Percentiles rank a stretch among this genome's conserved stretches.
phyloP scores from a whole-genome alignment of 192 early-diverging fungal species.

The Gaertneriomyces sp. region DNA sequence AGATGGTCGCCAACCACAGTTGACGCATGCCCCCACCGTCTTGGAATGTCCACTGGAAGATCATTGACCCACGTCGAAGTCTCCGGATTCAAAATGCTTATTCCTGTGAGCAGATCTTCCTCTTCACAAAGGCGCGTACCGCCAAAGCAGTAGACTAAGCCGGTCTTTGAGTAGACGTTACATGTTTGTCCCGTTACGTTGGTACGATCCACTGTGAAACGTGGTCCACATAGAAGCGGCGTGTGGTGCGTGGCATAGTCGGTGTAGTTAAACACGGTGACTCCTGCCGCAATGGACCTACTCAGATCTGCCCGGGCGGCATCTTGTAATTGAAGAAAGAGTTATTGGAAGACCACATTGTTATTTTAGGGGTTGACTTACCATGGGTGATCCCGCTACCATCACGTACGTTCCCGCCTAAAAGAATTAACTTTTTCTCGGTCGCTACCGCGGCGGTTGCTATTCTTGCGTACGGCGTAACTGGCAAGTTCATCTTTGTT shows the following conservation, averaged over 20 bases:
- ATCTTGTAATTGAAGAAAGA: neutral
- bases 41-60: neutral
- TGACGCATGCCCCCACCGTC: constrained; percentile 9
- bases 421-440: neutral
- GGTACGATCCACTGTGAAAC: constrained; percentile 1
- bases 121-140: neutral
- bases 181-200: constrained; percentile 13
- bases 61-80: neutral
- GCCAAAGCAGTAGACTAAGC: constrained; percentile 18
- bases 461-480: constrained; percentile 7
- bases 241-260: neutral
- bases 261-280: neutral
- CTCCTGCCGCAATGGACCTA: neutral
- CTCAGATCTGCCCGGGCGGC: neutral
- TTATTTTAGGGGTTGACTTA: neutral
- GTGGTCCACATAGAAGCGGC: too few relatives aligned
- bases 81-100: neutral
- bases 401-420: constrained; percentile 6
- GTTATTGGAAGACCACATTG: neutral
- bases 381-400: constrained; percentile 3
- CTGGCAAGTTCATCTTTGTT: constrained; percentile 6
- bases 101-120: neutral
- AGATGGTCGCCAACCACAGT: neutral
- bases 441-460: neutral
- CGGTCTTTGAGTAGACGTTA: neutral